These are phyloP conservation scores for Suhomyces sp. DNA, from an alignment of 805 yeast species.

Conservation along the genomic window DNA sequence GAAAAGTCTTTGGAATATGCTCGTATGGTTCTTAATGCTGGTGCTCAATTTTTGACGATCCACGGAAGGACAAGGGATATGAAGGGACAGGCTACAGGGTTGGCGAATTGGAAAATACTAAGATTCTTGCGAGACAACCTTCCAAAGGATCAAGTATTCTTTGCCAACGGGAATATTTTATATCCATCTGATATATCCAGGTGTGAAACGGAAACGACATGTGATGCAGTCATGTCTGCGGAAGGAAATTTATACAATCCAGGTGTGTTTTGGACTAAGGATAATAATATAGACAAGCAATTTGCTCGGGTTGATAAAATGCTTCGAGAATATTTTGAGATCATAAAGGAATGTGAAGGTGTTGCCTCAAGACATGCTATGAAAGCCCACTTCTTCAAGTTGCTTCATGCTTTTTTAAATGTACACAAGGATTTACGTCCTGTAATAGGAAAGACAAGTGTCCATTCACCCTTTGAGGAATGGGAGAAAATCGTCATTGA, in stretches of 20 bases:
- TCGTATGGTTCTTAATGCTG: constrained; percentile 82
- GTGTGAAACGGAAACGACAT: constrained; percentile 59
- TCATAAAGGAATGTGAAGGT: constrained; percentile 61
- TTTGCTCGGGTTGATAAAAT: constrained; percentile 85
- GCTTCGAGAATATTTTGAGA: constrained; percentile 83
- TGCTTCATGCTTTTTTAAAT: constrained; percentile 76
- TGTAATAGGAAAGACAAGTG: constrained; percentile 56
- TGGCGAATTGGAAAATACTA: constrained; percentile 89
- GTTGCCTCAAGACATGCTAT: constrained; percentile 78
- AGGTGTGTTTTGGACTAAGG: constrained; percentile 70
- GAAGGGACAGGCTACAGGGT: constrained; percentile 95
- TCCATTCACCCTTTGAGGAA: constrained; percentile 33
- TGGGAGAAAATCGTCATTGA: constrained; percentile 55
- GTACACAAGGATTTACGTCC: constrained; percentile 77
- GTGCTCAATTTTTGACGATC: constrained; percentile 92
- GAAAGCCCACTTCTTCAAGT: constrained; percentile 90
- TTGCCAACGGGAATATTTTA: constrained; percentile 92
- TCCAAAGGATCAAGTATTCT: constrained; percentile 77
- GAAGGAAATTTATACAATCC: constrained; percentile 95
- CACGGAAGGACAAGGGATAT: constrained; percentile 96
- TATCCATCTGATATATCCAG: constrained; percentile 81
- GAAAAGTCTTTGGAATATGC: constrained; percentile 86
- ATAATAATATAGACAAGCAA: constrained; percentile 55
- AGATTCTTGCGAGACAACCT: constrained; percentile 74
- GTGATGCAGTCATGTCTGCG: constrained; percentile 97